Percentiles rank a stretch among this genome's conserved stretches.
phyloP scores from a whole-genome alignment of 2,329 filamentous ascomycete genomes.

The Capronia americana region DNA sequence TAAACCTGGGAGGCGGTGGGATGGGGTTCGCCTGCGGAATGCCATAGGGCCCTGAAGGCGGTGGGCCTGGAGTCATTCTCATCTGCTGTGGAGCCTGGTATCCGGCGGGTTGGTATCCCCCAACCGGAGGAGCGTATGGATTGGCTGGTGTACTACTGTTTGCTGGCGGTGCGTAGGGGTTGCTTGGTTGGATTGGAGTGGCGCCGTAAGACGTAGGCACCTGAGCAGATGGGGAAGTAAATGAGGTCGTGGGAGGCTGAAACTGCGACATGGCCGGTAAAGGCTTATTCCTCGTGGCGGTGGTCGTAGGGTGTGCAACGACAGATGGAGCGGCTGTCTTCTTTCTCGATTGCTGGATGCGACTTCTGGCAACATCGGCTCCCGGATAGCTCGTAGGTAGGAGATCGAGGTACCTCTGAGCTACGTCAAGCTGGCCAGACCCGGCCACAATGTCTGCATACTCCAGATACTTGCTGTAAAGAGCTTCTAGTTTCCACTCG shows the following conservation, averaged over 20 bases:
- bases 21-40: constrained; percentile 50
- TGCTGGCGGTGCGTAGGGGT: constrained; percentile 22
- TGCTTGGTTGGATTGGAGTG: constrained; percentile 12
- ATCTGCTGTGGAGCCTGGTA: constrained; percentile 64
- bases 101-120: constrained; percentile 61
- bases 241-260: constrained; percentile 45
- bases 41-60: constrained; percentile 46
- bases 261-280: constrained; percentile 51
- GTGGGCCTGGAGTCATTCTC: constrained; percentile 48
- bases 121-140: constrained; percentile 54
- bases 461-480: constrained; percentile 96
- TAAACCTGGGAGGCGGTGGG: constrained; percentile 70
- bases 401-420: constrained; percentile 89
- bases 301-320: constrained; percentile 49
- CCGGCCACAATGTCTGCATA: constrained; percentile 94
- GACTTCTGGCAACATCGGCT: constrained; percentile 83
- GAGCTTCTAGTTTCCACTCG: constrained; percentile 84
- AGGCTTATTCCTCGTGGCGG: constrained; percentile 51
- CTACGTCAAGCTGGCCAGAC: constrained; percentile 83
- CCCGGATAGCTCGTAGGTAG: constrained; percentile 82
- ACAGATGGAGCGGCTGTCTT: constrained; percentile 56
- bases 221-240: constrained; percentile 36
- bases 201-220: constrained; percentile 35
- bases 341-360: constrained; percentile 82
- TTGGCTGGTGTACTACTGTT: constrained; percentile 47